Conservation (phyloP, 306 rosid genomes). For the Fagus sylvatica region DNA sequence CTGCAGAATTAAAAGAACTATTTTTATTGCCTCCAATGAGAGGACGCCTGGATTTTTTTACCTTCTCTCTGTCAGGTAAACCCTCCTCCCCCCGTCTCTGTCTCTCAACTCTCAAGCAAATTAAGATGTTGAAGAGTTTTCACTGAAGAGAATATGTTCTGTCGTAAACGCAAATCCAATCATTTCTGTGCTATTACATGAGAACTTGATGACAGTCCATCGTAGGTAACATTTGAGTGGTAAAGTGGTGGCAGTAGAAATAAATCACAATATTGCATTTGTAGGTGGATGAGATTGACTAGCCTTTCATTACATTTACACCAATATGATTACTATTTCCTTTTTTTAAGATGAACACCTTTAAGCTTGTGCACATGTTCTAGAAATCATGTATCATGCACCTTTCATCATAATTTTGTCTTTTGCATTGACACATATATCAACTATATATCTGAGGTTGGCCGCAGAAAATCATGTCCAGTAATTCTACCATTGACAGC, state of each 20-base stretch:
- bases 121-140: conserved; percentile 8
- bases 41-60: conserved; percentile 86
- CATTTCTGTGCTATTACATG: not conserved
- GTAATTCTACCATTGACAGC: too few relatives aligned
- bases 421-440: not conserved
- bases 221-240: not conserved
- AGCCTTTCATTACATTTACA: not conserved
- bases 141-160: conserved; percentile 4
- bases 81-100: not conserved
- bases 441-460: not conserved
- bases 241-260: not conserved
- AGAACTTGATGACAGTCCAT: not conserved
- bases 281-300: not conserved
- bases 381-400: not conserved
- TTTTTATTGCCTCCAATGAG: conserved; percentile 94
- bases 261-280: not conserved
- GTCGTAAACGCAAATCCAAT: not conserved
- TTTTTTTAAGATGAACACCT: not conserved
- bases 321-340: not conserved
- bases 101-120: conserved; percentile 3
- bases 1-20: conserved; percentile 68
- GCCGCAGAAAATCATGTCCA: too few relatives aligned
- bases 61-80: conserved; percentile 78
- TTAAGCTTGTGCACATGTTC: not conserved
- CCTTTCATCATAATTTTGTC: not conserved